These are phyloP conservation scores for Tolypocladium ophioglossoides DNA, from an alignment of 2,329 filamentous ascomycete species.

Conservation along the genomic window DNA sequence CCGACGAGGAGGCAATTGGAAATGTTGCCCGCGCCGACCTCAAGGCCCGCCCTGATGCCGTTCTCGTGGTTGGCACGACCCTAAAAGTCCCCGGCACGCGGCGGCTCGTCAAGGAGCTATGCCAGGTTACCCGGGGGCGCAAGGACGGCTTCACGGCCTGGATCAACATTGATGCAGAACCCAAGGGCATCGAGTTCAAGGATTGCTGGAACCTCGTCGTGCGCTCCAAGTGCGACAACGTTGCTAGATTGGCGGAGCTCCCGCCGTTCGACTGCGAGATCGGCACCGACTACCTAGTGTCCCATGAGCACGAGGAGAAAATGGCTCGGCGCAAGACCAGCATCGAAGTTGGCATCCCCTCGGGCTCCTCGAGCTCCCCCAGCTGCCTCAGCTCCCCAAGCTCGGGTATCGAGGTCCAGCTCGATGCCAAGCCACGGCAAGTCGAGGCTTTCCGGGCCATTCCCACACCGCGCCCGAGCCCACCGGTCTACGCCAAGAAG, in stretches of 20 bases:
- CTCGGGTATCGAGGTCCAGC: constrained; percentile 9
- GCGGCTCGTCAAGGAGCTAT: constrained; percentile 84
- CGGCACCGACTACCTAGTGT: constrained; percentile 37
- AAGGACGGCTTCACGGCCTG: constrained; percentile 82
- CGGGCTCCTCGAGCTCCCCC: constrained; percentile 12
- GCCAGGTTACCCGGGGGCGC: constrained; percentile 70
- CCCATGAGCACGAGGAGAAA: constrained; percentile 30
- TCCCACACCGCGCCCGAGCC: constrained; percentile 47
- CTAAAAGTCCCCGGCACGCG: constrained; percentile 90
- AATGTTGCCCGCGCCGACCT: constrained; percentile 81
- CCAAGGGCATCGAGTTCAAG: constrained; percentile 73
- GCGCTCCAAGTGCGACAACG: constrained; percentile 75
- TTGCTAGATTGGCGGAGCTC: constrained; percentile 61
- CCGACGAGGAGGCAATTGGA: constrained; percentile 92
- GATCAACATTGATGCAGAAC: constrained; percentile 86
- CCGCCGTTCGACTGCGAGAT: constrained; percentile 47
- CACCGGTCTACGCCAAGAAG: constrained; percentile 31
- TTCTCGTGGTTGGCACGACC: constrained; percentile 91
- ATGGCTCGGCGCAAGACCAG: constrained; percentile 25
- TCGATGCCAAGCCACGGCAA: constrained; percentile 25
- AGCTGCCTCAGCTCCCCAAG: too few species aligned
- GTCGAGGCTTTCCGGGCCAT: constrained; percentile 38
- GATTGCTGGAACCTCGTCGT: constrained; percentile 91
- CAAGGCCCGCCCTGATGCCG: constrained; percentile 74
- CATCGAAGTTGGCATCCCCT: constrained; percentile 18